Evolutionary conservation across 345 rosid species (phyloP), one percentile per base, ranked within the genome.

Genomic region (Gossypium anomalum): DNA sequence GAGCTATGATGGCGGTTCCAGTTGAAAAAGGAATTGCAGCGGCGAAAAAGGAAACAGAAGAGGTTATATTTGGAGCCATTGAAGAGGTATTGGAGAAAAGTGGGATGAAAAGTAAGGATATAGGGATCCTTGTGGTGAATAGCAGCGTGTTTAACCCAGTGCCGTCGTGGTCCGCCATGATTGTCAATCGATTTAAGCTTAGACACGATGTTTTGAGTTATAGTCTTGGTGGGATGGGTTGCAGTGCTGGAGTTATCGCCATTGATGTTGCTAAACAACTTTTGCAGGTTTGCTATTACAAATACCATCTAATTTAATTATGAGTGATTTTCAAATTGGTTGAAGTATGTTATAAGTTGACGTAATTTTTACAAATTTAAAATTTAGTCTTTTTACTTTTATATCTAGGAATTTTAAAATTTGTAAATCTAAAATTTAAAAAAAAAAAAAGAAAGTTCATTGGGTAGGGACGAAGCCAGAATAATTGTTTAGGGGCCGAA

Each of bases 171-270:
- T 81, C 89, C 13, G 85, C 83, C 9, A 79, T 69, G 85, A 61
- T 88, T 41, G 86, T 84, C 53, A 86, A 84, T 22, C 78, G 62
- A 49, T 86, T 83, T 82, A 84, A 82, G 71, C 88, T 88, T 62
- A 77, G 87, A 74, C 83, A 83, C 8, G 82, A 83, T 16, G 78
- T 82, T 20, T 4, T 75, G 57, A 84, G 82, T 74, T 88, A 78
- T 57, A 88, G 82, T 79, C 88, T 86, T 12, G 86, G 83, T 48
- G 89, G 87, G 22, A 88, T 88, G 91, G 91, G 86, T 56, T 88
- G 89, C 47, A 88, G 89, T 59, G 86, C 86, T 56, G 86, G 89
- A 1, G 75, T 87, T 12, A 83, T 87, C 73, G 82, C 91, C 61
- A 82, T 86, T 16, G 91, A 82, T 76, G 88, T 89, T 20, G 91